Evolutionary conservation across 1,139 yeast genomes (phyloP), one percentile per base, ranked within the genome.

Genomic region (Yamadazyma dendronema): DNA sequence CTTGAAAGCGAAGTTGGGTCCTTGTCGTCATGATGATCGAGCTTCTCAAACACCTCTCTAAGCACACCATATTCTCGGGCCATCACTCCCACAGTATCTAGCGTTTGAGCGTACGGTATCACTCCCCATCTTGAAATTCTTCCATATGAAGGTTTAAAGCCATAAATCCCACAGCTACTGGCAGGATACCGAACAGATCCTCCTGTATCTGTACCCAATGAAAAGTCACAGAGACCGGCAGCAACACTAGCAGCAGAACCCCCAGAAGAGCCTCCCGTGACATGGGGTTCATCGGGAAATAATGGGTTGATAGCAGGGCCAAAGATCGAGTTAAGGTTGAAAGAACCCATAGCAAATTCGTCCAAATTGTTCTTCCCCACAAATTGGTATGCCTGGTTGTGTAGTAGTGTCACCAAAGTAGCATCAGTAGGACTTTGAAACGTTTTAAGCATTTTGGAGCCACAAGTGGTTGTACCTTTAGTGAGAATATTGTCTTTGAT

Each of bases 291-390:
- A 21, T 53, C 61, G 3, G 51, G 47, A 46, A 59, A 78, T 19
- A 65, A 42, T 1, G 98, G 97, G 53, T 92, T 92, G 4, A 66
- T 45, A 0, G 84, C 72, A 1, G 84, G 72, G 0, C 96, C 97
- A 54, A 65, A 82, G 37, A 47, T 64, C 7, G 83, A 77, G 54
- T 69, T 74, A 28, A 76, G 72, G 52, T 59, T 81, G 1, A 81
- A 72, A 4, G 87, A 81, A 2, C 98, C 99, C 98, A 94, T 94
- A 1, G 95, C 98, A 64, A 92, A 94, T 61, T 94, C 97, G 62
- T 94, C 99, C 76, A 94, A 68, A 50, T 92, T 92, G n/a, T 95
- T 75, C 59, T 90, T 92, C 0, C 96, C 97, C 0, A 81, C 62
- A n/a, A 81, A 55, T 1, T 59, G 50, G 17, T 74, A 71, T 0